These are phyloP conservation scores for Pilobolus umbonatus DNA, from an alignment of 192 early-diverging fungal species.

Conservation along the genomic window DNA sequence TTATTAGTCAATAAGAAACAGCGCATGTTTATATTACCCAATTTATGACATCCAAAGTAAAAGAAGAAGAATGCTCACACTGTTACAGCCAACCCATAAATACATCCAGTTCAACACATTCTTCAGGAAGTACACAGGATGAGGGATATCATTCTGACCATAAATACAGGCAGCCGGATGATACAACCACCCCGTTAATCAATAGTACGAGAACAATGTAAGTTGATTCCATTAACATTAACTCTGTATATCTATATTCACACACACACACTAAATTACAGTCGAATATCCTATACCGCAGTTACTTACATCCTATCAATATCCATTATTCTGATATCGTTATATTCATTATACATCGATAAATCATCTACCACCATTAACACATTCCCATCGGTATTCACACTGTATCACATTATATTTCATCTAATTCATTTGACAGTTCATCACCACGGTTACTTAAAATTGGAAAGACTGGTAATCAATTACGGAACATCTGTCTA, in stretches of 20 bases:
- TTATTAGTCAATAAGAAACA: no score
- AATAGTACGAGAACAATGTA: conserved; percentile 32
- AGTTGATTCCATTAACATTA: neutral
- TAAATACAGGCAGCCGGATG: no score
- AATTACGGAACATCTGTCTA: conserved; percentile 53
- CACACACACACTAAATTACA: no score
- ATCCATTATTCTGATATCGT: conserved; percentile 13
- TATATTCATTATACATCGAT: conserved; percentile 7
- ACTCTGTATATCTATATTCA: no score
- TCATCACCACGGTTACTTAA: conserved; percentile 36
- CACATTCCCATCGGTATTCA: conserved; percentile 29
- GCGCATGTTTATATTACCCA: no score
- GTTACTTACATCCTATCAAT: conserved; percentile 30
- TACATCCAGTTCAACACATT: no score
- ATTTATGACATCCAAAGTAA: no score
- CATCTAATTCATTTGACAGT: conserved; percentile 42
- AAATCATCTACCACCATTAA: conserved; percentile 21
- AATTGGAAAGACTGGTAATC: conserved; percentile 43
- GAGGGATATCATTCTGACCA: no score
- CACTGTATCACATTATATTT: conserved; percentile 30
- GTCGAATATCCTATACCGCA: conserved; percentile 32
- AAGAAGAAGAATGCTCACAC: no score
- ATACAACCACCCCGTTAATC: conserved; percentile 27
- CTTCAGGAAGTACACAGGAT: no score
- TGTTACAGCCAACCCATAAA: no score